Evolutionary conservation across 163 green algal species (phyloP).

Genomic region (Scenedesmus sp.): DNA sequence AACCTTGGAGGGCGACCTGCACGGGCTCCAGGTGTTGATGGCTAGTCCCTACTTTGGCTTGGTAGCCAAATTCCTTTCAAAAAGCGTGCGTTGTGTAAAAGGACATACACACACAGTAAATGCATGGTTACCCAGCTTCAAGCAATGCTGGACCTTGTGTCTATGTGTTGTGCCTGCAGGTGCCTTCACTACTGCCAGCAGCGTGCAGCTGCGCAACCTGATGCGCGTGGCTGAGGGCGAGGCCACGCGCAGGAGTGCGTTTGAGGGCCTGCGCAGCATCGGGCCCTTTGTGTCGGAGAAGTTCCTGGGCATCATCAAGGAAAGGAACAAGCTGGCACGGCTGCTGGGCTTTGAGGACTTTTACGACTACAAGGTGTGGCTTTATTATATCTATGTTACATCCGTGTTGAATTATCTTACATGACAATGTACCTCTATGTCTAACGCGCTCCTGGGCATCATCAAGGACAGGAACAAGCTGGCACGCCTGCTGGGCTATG

Average conservation of each 20-base stretch:
- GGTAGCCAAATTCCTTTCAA: no score
- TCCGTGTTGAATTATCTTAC: no score
- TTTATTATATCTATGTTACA: background rate
- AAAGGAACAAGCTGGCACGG: constrained; percentile 81
- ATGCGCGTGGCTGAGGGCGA: constrained; percentile 78
- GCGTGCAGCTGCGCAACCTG: constrained; percentile 82
- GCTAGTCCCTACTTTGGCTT: no score
- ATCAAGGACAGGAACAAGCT: constrained; percentile 85
- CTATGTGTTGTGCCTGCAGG: background rate
- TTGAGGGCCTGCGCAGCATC: constrained; percentile 78
- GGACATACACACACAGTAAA: no score
- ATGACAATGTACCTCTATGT: background rate
- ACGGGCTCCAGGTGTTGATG: no score
- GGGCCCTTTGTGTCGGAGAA: constrained; percentile 64
- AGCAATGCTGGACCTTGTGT: no score
- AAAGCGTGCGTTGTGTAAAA: no score
- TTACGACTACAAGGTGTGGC: constrained; percentile 82
- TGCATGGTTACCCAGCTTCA: no score
- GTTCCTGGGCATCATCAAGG: constrained; percentile 86
- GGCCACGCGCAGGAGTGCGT: constrained; percentile 75
- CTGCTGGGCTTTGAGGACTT: constrained; percentile 80
- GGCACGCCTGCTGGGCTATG: constrained; percentile 68
- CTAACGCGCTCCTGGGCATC: constrained; percentile 74
- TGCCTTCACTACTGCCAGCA: constrained; percentile 37
- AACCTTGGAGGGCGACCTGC: no score